Base-by-base conservation (phyloP, 2,329 filamentous ascomycete genomes). In the Paraphoma chrysanthemicola region DNA sequence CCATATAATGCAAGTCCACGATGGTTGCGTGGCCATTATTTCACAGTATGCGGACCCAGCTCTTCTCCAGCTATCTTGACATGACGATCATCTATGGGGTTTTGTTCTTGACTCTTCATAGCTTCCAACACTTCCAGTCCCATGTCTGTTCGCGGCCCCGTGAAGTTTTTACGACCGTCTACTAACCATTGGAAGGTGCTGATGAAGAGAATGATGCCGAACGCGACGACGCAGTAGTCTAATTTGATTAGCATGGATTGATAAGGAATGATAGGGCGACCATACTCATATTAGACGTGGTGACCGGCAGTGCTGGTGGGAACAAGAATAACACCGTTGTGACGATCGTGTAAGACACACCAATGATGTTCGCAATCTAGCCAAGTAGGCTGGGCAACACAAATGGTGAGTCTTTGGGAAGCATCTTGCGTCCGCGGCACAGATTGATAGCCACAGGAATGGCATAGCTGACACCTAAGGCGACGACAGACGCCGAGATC, bases 241-340 rank as follows among this genome's bases (percentile, higher is more conserved):
- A 41, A 1, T 10, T 1, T 1, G 41, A 33, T 74, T 52, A 74
- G 65, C 48, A 48, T 10, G 18, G 8, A 36, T 31, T n/a, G 28
- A 4, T 8, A 36, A 30, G n/a, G 4, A 10, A 5, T 33, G 14
- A 42, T 23, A 16, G 2, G 18, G 8, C 12, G 33, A 77, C 80
- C 80, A 67, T 78, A 83, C 84, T 93, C 90, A 92, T 92, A 77
- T 85, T 91, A 63, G 78, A 85, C 0, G 83, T 81, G 0, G 86
- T 86, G 1, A 89, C 87, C 0, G 88, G 88, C 4, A 88, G 69
- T 7, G 82, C 82, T 0, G 90, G 90, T 3, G 90, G 90, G 75
- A 92, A 91, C 17, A 92, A 82, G 76, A 92, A 92, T 0, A 93
- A 81, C 0, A 92, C 86, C 0, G 89, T 92, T 0, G 90, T 92